Conservation (phyloP, 192 early-diverging fungal genomes). For the Podila clonocystis region DNA sequence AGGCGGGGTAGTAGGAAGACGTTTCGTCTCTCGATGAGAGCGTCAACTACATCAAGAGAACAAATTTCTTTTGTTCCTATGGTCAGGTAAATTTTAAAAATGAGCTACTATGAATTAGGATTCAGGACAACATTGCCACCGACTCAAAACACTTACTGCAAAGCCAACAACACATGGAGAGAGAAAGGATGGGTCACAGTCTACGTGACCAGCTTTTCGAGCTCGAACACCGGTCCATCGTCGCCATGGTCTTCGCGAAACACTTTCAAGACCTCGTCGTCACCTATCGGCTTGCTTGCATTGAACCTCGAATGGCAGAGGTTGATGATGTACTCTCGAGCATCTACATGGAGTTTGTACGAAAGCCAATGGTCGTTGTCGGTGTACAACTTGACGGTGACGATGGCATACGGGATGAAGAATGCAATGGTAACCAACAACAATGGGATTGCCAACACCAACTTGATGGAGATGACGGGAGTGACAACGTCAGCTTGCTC, state of each 20-base stretch:
- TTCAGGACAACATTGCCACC: background rate
- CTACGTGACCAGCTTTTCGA: too few relatives aligned
- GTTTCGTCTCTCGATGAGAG: background rate
- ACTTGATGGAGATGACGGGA: conserved; percentile 16
- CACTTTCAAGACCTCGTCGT: background rate
- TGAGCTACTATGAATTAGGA: background rate
- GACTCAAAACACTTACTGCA: conserved; percentile 8
- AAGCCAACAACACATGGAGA: conserved; percentile 14
- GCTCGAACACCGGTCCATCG: too few relatives aligned
- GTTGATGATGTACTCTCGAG: conserved; percentile 18
- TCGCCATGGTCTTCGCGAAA: background rate
- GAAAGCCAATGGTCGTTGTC: conserved; percentile 7
- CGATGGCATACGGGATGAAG: conserved; percentile 9
- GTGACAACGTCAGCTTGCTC: conserved; percentile 13
- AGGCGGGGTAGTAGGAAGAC: conserved; percentile 13
- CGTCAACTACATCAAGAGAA: conserved; percentile 8
- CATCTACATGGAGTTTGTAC: conserved; percentile 14
- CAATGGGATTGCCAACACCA: conserved; percentile 11
- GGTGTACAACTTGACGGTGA: conserved; percentile 16
- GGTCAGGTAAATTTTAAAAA: background rate
- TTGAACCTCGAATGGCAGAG: conserved; percentile 10
- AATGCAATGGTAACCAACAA: conserved; percentile 10
- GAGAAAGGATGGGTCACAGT: background rate
- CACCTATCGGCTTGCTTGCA: background rate
- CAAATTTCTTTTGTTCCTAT: conserved; percentile 14